Evolutionary conservation across 345 rosid species (phyloP), one percentile per base, ranked within the genome.

Genomic region (Nasturtium officinale): DNA sequence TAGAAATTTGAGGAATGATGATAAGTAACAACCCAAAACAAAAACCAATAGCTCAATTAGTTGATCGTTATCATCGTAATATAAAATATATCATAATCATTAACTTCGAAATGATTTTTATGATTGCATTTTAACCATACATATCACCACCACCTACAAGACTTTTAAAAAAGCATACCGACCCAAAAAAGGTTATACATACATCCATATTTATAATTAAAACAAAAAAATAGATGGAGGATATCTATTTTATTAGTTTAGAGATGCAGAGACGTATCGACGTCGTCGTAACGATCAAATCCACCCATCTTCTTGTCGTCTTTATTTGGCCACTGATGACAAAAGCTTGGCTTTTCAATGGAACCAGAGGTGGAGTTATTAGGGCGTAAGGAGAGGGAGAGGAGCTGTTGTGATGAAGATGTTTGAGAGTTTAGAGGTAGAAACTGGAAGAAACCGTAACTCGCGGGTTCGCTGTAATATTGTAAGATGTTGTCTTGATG

Each of bases 251-350:
- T 30, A 60, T 61, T 54, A 9, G 25, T 61, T 65, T 74, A 89
- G 82, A 89, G 87, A 80, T 84, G 94, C 64, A 88, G 91, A 80
- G 94, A 89, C 43, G 94, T 89, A 68, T 89, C 94, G 4, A 89
- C 82, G 35, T 85, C 87, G 64, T 78, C 72, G 61, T 57, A 56
- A 50, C 80, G 80, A 64, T 71, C 76, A 65, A 71, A 57, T 25
- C 80, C 76, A 65, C 75, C 40, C 30, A 71, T 71, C 72, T 48
- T 57, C 64, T 53, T 76, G 26, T 69, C 73, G 10, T 76, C 79
- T 62, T 69, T 76, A 17, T 45, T 76, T 53, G 79, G 65, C 79
- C 69, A 69, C 7, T 69, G 70, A 62, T 76, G 79, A 69, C 70
- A 76, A 32, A 69, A 45, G 70, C 79, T 69, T 53, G 79, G 74